phyloP scores from a whole-genome alignment of 139 green algal species.

The Chlamydomonas eustigma region DNA sequence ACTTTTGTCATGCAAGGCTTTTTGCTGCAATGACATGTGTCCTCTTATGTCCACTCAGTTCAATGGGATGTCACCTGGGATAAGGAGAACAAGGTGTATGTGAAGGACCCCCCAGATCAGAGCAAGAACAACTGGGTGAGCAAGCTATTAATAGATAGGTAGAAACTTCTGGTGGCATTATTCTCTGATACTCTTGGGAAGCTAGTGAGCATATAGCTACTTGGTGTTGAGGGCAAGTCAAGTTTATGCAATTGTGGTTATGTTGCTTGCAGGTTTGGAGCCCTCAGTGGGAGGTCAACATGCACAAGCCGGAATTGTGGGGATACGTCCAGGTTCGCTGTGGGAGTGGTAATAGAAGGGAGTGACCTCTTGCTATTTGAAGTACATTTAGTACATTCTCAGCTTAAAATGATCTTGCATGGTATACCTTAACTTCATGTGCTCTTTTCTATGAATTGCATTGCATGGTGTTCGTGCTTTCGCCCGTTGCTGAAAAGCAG shows the following conservation, averaged over 20 bases:
- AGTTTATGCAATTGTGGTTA: neutral
- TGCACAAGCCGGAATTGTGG: slow-evolving; percentile 35
- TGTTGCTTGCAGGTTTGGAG: slow-evolving; percentile 4
- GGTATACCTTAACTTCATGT: neutral
- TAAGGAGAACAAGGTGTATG: neutral
- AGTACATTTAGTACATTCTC: neutral
- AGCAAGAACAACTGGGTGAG: slow-evolving; percentile 30
- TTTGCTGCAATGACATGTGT: no score
- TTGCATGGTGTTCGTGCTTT: no score
- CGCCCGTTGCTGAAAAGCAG: no score
- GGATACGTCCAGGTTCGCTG: slow-evolving; percentile 25
- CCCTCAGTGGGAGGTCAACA: slow-evolving; percentile 27
- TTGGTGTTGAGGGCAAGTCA: neutral
- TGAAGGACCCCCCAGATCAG: slow-evolving; percentile 11
- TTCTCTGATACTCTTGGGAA: neutral
- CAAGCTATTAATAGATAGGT: neutral
- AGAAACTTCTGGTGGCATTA: neutral
- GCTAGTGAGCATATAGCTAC: neutral
- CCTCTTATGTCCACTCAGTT: no score
- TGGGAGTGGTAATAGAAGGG: neutral
- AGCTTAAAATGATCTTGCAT: neutral
- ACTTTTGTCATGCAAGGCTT: no score
- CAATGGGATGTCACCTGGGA: slow-evolving; percentile 26
- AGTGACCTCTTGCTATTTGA: neutral
- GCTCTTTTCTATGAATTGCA: neutral